Evolutionary conservation across 805 yeast genomes (phyloP).

Genomic region (Isabelozyma rhagii): DNA sequence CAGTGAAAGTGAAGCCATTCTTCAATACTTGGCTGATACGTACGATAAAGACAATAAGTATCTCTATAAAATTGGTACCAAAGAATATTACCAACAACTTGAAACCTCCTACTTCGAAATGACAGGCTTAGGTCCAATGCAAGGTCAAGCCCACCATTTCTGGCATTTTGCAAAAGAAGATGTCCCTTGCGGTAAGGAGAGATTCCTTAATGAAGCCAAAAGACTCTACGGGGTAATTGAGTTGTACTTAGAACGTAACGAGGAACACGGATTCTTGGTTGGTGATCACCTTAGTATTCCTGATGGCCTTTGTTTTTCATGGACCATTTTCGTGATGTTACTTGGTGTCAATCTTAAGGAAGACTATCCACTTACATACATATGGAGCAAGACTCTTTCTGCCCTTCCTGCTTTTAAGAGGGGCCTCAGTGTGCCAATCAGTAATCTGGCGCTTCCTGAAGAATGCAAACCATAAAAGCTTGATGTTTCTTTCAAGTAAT

Average conservation of each 20-base stretch:
- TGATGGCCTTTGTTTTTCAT: slow-evolving; percentile 44
- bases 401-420: slow-evolving; percentile 29
- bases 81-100: slow-evolving; percentile 43
- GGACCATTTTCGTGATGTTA: background rate
- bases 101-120: slow-evolving; percentile 52
- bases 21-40: slow-evolving; percentile 50
- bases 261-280: slow-evolving; percentile 47
- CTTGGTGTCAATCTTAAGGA: slow-evolving; percentile 21
- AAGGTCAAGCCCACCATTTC: slow-evolving; percentile 52
- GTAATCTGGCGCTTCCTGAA: background rate
- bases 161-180: slow-evolving; percentile 39
- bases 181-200: slow-evolving; percentile 47
- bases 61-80: slow-evolving; percentile 25
- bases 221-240: slow-evolving; percentile 50
- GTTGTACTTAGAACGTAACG: slow-evolving; percentile 38
- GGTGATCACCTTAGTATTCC: slow-evolving; percentile 55
- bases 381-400: slow-evolving; percentile 38
- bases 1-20: slow-evolving; percentile 54
- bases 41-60: slow-evolving; percentile 48
- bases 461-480: background rate
- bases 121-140: slow-evolving; percentile 53
- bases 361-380: slow-evolving; percentile 36
- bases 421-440: slow-evolving; percentile 14
- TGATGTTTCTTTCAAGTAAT: too few relatives aligned
- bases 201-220: slow-evolving; percentile 43